Base-by-base conservation (phyloP, 2,329 filamentous ascomycete species). In the Aspergillus aculeatinus region DNA sequence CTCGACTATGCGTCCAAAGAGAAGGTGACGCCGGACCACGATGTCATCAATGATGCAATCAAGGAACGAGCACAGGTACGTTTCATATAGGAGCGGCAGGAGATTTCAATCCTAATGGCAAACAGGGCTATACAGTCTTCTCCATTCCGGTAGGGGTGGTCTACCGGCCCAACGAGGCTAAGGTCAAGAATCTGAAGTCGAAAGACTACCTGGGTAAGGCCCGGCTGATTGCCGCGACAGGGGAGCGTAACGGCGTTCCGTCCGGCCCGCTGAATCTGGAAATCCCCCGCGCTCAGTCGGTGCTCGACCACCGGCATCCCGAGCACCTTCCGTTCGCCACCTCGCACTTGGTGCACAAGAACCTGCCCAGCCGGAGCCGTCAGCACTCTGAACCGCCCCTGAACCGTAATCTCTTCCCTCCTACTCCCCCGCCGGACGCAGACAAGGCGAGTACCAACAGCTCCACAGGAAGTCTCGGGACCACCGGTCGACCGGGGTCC, bases 181-280 rank as follows among this genome's bases (percentile, higher is more conserved):
- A 99, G 78, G 95, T 99, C 67, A 96, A 96, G 78, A 99, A 99
- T 72, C 82, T 99, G 70, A 96, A 97, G 81, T 91, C 92, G 23
- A 98, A 98, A 75, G 93, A 99, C 73, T 99, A 99, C 70, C 87
- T 99, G 3, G 95, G 95, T 62, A 97, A 97, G 77, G 92, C 95
- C n/a, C 87, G 92, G 61, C 82, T 99, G 35, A 91, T 99, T 9
- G 95, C 95, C 25, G 90, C 93, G 27, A 91, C 91, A 19, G 39
- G 39, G 1, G 92, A 96, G 70, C 85, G 89, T 58, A 80, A 85
- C 65, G 94, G 93, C 76, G 89, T 87, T 27, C 95, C 91, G 69
- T 94, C 89, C 49, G 63, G 91, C 89, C 49, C 53, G 23, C 42
- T 29, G 42, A 44, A 87, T 87, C 39, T 44, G 39, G 2, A 92